Base-by-base conservation (phyloP, 768 basidiomycete species). In the Lactifluus volemus region DNA sequence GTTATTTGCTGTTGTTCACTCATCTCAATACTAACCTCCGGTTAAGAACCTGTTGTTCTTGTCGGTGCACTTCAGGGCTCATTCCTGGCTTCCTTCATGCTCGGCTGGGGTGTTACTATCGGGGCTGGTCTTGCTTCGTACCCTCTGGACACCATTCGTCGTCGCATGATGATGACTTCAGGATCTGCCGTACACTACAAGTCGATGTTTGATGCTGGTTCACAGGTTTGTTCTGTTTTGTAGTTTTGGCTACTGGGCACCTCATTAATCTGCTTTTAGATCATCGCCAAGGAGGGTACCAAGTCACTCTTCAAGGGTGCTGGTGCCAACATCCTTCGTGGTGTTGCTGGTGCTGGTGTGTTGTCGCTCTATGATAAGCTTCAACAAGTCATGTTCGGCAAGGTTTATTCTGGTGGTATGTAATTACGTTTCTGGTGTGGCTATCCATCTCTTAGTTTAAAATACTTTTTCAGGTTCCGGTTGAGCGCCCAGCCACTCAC, bases 151-250 rank as follows among this genome's bases (percentile, higher is more conserved):
- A 93, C 92, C 60, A 92, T 93, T 69, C 90, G 96, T 88, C 95
- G 97, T 88, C 93, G 97, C 69, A 99, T 99, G 97, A 99, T 99
- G 97, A 98, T 98, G 96, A 98, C 97, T 41, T 98, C 96, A 25
- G 97, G 96, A 69, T 88, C 85, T 70, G 83, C 84, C 70, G 85
- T 88, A 63, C 94, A 98, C 86, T 98, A 98, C 88, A 96, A 95
- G 83, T 92, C 90, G 68, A 98, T 98, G 94, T 88, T 96, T 75
- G 95, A 98, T 71, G 95, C 95, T 72, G 92, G 85, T 63, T 82
- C 88, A 34, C 92, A 97, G 64, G 65, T 57, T 56, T 30, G 57
- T 56, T 12, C 5, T 0, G 1, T 44, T 32, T 44, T 17, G 14
- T 1, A 30, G 19, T 6, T n/a, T 29, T n/a, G 4, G 4, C n/a